Base-by-base conservation (phyloP, 2,329 filamentous ascomycete genomes). In the Aplosporella prunicola region DNA sequence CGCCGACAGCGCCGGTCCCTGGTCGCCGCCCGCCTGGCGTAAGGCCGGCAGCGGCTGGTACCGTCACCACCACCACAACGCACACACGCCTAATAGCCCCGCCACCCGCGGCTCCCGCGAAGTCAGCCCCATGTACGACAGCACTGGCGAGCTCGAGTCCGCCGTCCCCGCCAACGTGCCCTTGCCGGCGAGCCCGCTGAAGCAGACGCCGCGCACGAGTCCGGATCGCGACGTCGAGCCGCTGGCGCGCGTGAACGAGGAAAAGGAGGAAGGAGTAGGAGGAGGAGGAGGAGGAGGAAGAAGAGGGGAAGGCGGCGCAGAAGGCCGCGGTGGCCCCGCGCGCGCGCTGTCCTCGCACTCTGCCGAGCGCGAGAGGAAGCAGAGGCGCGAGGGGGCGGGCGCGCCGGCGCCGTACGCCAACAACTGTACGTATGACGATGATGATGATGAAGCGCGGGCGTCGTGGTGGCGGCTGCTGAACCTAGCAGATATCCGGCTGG, bases 21-120 rank as follows among this genome's bases (percentile, higher is more conserved):
- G 76, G 74, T 78, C 74, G 36, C 78, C 78, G 26, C 78, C 78
- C 2, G 76, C 76, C 9, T 78, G 77, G 67, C 67, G 73, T 45
- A 71, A 68, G 49, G 66, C 66, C 43, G 74, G 71, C 45, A 78
- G 71, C 51, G 67, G 68, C 43, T 76, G 73, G 74, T 73, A 77
- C 54, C 63, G 55, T 18, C 57, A 58, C 18, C 35, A 37, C 20
- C 56, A 54, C 50, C 55, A 58, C 3, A 32, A 41, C 13, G 27
- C 28, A 14, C 22, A 32, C 15, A 34, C 24, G 43, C 57, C 55
- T 35, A 55, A 62, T 31, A 71, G 64, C 47, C 68, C 67, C 9
- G 67, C 64, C 41, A n/a, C n/a, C n/a, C n/a, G n/a, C n/a, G 56
- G 62, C 38, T 78, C 75, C 44, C 67, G 72, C 42, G 73, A 75